A percentile compares a stretch with the other conserved stretches of the same genome.
phyloP scores from a whole-genome alignment of 2,329 filamentous ascomycete genomes.

The Tetracladium maxilliforme region DNA sequence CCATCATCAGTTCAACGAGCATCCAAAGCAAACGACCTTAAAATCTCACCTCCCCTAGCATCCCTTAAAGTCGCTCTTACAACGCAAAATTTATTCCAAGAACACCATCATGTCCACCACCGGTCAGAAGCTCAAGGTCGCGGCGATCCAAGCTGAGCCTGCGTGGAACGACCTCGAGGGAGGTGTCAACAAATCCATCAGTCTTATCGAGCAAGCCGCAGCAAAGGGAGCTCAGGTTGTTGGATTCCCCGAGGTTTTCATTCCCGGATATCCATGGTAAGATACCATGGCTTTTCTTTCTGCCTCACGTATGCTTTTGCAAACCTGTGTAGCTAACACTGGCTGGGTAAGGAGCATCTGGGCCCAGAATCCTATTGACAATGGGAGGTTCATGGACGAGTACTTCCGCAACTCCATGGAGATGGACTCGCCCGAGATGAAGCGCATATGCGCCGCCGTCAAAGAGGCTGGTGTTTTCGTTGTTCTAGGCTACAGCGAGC shows the following conservation, averaged over 20 bases:
- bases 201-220: constrained; percentile 39
- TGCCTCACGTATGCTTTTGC: neutral
- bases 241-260: constrained; percentile 37
- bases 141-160: constrained; percentile 41
- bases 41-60: too few relatives aligned
- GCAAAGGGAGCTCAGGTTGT: constrained; percentile 36
- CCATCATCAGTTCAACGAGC: too few relatives aligned
- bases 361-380: constrained; percentile 15
- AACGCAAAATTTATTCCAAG: too few relatives aligned
- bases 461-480: constrained; percentile 27
- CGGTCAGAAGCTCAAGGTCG: constrained; percentile 18
- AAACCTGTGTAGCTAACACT: constrained; percentile 3
- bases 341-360: constrained; percentile 15
- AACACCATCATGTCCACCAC: too few relatives aligned
- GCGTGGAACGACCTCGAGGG: constrained; percentile 42
- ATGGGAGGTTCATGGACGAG: constrained; percentile 7
- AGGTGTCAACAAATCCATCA: constrained; percentile 38
- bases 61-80: too few relatives aligned
- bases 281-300: constrained; percentile 1
- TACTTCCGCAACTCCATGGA: constrained; percentile 26
- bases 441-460: constrained; percentile 21
- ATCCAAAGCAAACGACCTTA: too few relatives aligned
- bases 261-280: constrained; percentile 37
- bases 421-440: constrained; percentile 26
- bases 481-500: constrained; percentile 33